A percentile compares a stretch with the other conserved stretches of the same genome.
Conservation (phyloP, 148 eudicot genomes). For the Vaccinium darrowii region DNA sequence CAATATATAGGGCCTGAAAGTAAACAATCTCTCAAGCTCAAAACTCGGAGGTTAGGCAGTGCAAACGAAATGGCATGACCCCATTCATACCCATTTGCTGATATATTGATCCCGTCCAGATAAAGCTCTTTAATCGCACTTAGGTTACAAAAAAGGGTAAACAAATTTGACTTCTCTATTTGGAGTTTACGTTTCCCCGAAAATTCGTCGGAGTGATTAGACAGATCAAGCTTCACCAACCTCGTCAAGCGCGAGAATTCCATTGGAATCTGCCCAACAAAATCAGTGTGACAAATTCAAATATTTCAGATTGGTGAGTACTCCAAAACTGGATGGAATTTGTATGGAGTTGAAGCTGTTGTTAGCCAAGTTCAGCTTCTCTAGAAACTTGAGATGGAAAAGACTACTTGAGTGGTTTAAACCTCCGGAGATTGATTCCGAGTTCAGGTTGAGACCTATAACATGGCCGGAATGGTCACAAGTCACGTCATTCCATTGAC, state of each 20-base stretch:
- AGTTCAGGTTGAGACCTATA: slow-evolving; percentile 25
- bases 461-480: slow-evolving; percentile 21
- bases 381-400: slow-evolving; percentile 19
- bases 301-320: slow-evolving; percentile 23
- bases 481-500: slow-evolving; percentile 17
- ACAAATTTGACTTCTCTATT: slow-evolving; percentile 7
- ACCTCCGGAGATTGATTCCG: slow-evolving; percentile 21
- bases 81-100: slow-evolving; percentile 9
- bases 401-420: slow-evolving; percentile 21
- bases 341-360: slow-evolving; percentile 8
- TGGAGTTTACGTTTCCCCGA: background rate
- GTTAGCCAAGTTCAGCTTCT: slow-evolving; percentile 29
- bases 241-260: slow-evolving; percentile 24
- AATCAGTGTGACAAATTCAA: slow-evolving; percentile 36
- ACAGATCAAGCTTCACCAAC: slow-evolving; percentile 28
- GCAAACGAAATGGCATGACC: slow-evolving; percentile 20
- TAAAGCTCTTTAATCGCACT: slow-evolving; percentile 10
- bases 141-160: slow-evolving; percentile 10
- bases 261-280: slow-evolving; percentile 34
- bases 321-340: slow-evolving; percentile 22
- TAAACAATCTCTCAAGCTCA: slow-evolving; percentile 16
- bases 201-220: background rate
- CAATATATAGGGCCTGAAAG: slow-evolving; percentile 19
- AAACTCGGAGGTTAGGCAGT: slow-evolving; percentile 21
- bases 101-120: slow-evolving; percentile 19